A percentile compares a stretch with the other conserved stretches of the same genome.
Conservation (phyloP, 1,284 basidiomycete genomes). For the Ganoderma lucidum region DNA sequence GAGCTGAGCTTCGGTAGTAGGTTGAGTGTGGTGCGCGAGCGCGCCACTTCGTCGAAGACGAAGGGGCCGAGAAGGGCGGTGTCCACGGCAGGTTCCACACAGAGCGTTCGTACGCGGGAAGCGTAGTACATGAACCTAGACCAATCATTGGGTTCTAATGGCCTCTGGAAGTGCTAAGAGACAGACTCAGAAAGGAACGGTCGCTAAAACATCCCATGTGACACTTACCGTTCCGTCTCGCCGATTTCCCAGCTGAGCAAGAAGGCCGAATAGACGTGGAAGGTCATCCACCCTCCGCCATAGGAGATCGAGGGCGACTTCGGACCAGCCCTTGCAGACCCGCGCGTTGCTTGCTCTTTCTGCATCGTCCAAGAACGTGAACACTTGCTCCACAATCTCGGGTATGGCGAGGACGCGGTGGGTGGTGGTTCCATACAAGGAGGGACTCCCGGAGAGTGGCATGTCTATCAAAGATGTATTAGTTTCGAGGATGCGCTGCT, state of each 20-base stretch:
- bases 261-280: constrained; percentile 52
- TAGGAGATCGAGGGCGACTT: constrained; percentile 39
- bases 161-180: constrained; percentile 50
- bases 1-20: constrained; percentile 51
- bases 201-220: neutral
- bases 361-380: constrained; percentile 34
- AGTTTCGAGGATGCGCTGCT: neutral
- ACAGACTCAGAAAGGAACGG: neutral
- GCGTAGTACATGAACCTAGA: constrained; percentile 61
- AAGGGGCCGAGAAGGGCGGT: constrained; percentile 15
- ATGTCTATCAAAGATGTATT: neutral
- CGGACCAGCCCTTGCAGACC: constrained; percentile 43
- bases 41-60: constrained; percentile 61
- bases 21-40: constrained; percentile 57
- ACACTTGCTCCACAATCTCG: constrained; percentile 42
- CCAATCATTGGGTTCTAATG: constrained; percentile 63
- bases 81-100: constrained; percentile 18
- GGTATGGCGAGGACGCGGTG: constrained; percentile 42
- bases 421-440: constrained; percentile 29
- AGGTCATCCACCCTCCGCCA: constrained; percentile 46
- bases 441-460: constrained; percentile 8
- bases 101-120: constrained; percentile 54
- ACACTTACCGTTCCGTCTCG: neutral
- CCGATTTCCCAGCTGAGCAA: constrained; percentile 48
- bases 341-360: constrained; percentile 34